A percentile compares a stretch with the other conserved stretches of the same genome.
Evolutionary conservation across 23 red algal species (phyloP).

Genomic region (Cyanidioschyzon merolae): DNA sequence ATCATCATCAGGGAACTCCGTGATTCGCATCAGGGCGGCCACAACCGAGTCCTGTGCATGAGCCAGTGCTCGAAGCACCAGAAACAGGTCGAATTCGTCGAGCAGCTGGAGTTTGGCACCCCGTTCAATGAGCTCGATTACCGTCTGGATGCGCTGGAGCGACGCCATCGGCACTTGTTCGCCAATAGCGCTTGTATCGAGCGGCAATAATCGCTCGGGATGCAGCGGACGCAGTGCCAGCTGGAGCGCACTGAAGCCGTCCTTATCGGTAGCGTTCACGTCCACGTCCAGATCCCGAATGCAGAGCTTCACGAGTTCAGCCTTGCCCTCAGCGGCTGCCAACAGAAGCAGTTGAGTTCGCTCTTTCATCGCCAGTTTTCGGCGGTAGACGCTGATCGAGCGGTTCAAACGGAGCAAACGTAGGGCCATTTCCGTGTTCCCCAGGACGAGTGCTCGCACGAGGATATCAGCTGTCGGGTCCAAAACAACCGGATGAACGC

Average conservation of each 20-base stretch:
- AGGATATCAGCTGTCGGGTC: neutral
- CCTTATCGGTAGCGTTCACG: conserved; percentile 16
- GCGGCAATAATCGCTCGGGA: neutral
- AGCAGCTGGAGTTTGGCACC: neutral
- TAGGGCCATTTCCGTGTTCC: neutral
- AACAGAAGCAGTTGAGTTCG: neutral
- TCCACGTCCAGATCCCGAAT: neutral
- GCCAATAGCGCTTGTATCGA: neutral
- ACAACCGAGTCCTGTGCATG: neutral
- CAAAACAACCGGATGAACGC: neutral
- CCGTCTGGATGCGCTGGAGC: neutral
- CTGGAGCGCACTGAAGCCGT: neutral
- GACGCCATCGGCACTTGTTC: neutral
- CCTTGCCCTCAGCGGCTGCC: neutral
- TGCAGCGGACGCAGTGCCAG: neutral
- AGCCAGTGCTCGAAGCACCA: neutral
- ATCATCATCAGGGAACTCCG: neutral
- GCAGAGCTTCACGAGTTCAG: neutral
- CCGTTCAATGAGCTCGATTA: neutral
- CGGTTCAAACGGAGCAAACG: neutral
- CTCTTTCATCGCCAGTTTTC: neutral
- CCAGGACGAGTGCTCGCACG: neutral
- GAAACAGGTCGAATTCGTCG: neutral
- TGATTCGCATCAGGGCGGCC: neutral
- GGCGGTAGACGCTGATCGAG: neutral